Base-by-base conservation (phyloP, 176 grass and related monocot genomes). In the Musa troglodytarum region DNA sequence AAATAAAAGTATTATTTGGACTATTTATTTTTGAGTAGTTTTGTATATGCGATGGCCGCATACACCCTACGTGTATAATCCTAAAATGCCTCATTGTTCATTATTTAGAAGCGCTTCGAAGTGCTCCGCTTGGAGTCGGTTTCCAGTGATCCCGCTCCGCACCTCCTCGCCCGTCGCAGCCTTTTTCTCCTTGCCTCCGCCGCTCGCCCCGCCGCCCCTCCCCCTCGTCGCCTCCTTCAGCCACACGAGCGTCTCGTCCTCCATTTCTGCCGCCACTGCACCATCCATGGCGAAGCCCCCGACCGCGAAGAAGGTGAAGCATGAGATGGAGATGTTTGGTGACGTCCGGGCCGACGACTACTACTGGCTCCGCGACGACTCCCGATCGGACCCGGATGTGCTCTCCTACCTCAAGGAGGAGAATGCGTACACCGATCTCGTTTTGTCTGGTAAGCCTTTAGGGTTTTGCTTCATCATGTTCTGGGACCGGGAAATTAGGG, bases 361-460 rank as follows among this genome's bases (percentile, higher is more conserved):
- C 87, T 96, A 96, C 78, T 96, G 93, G 93, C 85, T 96, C 77
- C 93, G 93, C 67, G 87, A 92, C 63, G 87, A 96, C 81, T 82
- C 87, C 69, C 85, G 93, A 74, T 63, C 86, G 74, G 76, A 92
- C 25, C 81, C 93, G 26, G 76, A 83, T 34, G 83, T 96, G 12
- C 76, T 96, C 65, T 68, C 85, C 43, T 80, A 92, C 70, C 87
- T 96, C 83, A 79, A 83, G 71, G 85, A 83, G 75, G 93, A 96
- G 85, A 96, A 92, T 74, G 69, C 84, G 22, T 83, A 96, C 76
- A 90, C 93, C 43, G 53, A 85, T 19, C 22, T 77, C 79, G 53
- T 84, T 58, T 92, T 96, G 92, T 92, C 88, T 7, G 87, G 85
- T 88, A 17, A 76, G 20, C 57, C 52, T 73, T 11, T 72, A 22